Evolutionary conservation across 352 stramenopile species (phyloP).

Genomic region (Phytophthora quininea): DNA sequence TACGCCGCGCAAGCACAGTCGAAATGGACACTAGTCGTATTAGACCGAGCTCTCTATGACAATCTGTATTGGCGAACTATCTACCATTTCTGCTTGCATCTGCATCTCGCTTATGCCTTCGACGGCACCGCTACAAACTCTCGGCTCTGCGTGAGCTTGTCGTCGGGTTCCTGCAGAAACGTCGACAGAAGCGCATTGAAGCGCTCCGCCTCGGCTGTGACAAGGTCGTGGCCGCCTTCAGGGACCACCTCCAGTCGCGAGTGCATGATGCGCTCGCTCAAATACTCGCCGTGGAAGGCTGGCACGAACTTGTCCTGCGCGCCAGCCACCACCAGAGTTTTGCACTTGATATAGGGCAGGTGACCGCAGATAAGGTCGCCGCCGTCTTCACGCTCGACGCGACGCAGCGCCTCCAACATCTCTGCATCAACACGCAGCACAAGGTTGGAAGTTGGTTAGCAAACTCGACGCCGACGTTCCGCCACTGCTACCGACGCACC

Average conservation of each 20-base stretch:
- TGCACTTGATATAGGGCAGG: constrained; percentile 78
- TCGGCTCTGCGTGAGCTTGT: constrained; percentile 84
- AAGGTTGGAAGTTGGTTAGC: constrained; percentile 9
- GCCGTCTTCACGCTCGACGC: constrained; percentile 55
- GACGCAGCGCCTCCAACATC: constrained; percentile 57
- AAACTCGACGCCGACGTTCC: background rate
- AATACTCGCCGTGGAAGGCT: constrained; percentile 76
- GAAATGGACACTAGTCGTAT: background rate
- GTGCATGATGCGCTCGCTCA: constrained; percentile 89
- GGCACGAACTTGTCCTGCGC: constrained; percentile 69
- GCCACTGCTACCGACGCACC: constrained; percentile 16
- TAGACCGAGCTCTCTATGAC: background rate
- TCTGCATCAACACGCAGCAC: constrained; percentile 29
- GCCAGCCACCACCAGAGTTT: constrained; percentile 79
- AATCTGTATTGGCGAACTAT: constrained; percentile 26
- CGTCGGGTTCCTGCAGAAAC: constrained; percentile 77
- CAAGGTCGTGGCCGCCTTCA: constrained; percentile 63
- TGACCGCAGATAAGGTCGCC: constrained; percentile 77
- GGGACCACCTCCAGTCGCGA: constrained; percentile 66
- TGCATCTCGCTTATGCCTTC: constrained; percentile 18
- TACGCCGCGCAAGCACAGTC: too few relatives aligned
- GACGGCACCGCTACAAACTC: constrained; percentile 69
- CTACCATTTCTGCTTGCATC: constrained; percentile 1
- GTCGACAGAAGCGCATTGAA: constrained; percentile 71
- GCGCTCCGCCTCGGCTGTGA: constrained; percentile 45